Evolutionary conservation across 441 rosid species (phyloP).

Genomic region (Isatis lusitanica): DNA sequence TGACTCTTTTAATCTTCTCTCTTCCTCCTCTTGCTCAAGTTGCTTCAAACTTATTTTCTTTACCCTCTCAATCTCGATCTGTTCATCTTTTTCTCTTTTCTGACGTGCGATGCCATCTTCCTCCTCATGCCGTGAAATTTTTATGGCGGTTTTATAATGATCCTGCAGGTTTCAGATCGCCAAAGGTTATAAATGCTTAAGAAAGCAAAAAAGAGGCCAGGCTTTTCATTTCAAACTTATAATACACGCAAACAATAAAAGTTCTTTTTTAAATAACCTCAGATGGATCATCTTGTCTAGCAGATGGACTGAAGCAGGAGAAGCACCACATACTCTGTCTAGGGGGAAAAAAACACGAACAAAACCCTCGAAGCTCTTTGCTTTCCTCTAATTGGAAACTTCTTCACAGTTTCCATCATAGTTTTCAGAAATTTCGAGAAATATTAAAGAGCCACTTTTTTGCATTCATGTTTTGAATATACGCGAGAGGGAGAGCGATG

Average conservation of each 20-base stretch:
- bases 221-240: not conserved
- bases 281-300: slow-evolving; percentile 8
- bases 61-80: slow-evolving; percentile 36
- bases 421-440: slow-evolving; percentile 17
- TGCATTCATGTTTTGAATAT: slow-evolving; percentile 20
- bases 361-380: slow-evolving; percentile 1
- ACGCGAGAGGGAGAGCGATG: not conserved
- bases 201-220: not conserved
- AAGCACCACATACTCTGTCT: slow-evolving; percentile 30
- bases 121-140: slow-evolving; percentile 32
- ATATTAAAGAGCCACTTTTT: not conserved
- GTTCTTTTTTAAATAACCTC: too few species aligned
- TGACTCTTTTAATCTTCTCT: slow-evolving; percentile 7
- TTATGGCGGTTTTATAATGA: not conserved
- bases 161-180: slow-evolving; percentile 20
- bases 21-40: not conserved
- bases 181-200: not conserved
- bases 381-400: slow-evolving; percentile 16
- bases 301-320: slow-evolving; percentile 27
- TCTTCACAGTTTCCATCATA: slow-evolving; percentile 1
- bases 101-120: slow-evolving; percentile 29
- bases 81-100: slow-evolving; percentile 43
- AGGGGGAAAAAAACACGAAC: not conserved
- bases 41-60: slow-evolving; percentile 41
- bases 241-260: not conserved